Evolutionary conservation across 176 grass and related monocot species (phyloP).

Genomic region (Oryza glaberrima): DNA sequence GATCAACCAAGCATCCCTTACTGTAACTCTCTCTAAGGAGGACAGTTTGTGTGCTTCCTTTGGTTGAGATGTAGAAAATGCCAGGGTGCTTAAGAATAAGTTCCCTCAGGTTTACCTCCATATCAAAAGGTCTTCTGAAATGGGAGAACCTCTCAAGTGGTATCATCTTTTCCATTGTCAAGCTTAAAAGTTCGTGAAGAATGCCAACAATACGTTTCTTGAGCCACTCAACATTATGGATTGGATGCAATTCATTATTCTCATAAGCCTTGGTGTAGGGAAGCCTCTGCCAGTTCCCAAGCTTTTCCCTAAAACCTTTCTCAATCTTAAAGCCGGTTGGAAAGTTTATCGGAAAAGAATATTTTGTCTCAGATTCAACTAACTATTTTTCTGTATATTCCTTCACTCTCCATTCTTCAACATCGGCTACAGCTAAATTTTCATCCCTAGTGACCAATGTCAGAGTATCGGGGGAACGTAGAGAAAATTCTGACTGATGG

Average conservation of each 20-base stretch:
- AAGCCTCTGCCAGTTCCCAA: too few species aligned
- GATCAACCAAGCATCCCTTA: slow-evolving; percentile 55
- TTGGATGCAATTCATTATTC: too few species aligned
- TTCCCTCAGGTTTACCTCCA: slow-evolving; percentile 66
- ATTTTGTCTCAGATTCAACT: not conserved
- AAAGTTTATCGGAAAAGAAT: too few species aligned
- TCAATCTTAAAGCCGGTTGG: too few species aligned
- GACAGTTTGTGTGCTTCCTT: slow-evolving; percentile 50
- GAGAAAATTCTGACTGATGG: slow-evolving; percentile 37
- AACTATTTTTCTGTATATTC: slow-evolving; percentile 75
- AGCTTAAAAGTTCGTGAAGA: too few species aligned
- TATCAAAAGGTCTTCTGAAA: slow-evolving; percentile 52
- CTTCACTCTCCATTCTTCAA: slow-evolving; percentile 68
- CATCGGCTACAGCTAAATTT: slow-evolving; percentile 45
- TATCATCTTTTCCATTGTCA: too few species aligned
- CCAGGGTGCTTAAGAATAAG: slow-evolving; percentile 70
- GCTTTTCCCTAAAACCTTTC: too few species aligned
- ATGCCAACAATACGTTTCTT: too few species aligned
- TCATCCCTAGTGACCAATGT: slow-evolving; percentile 44
- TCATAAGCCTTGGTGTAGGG: too few species aligned
- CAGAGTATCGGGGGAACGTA: slow-evolving; percentile 49
- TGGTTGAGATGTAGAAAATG: slow-evolving; percentile 77
- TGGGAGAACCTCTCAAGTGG: slow-evolving; percentile 59
- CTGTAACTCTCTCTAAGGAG: slow-evolving; percentile 46
- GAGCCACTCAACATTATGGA: too few species aligned